These are phyloP conservation scores for Strobilomyces echinocephalus DNA, from an alignment of 768 basidiomycete genomes.

Conservation along the genomic window DNA sequence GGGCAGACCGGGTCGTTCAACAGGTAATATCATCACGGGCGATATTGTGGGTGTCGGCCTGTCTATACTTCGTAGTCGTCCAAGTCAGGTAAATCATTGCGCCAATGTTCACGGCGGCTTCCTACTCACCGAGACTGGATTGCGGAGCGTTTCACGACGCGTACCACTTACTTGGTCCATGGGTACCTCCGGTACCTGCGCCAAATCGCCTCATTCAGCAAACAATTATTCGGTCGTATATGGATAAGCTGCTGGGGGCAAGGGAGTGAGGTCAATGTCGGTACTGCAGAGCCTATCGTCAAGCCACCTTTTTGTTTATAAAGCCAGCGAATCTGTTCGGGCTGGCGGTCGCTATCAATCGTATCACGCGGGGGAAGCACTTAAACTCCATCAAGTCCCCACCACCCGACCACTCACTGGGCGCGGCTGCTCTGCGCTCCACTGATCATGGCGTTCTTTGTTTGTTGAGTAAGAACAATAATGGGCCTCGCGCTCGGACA, in stretches of 20 bases:
- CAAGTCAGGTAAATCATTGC: background rate
- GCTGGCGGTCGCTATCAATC: background rate
- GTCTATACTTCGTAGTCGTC: background rate
- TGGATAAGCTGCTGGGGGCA: background rate
- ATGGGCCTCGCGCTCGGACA: background rate
- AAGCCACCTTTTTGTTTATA: background rate
- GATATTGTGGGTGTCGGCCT: background rate
- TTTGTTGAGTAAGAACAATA: background rate
- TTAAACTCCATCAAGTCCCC: background rate
- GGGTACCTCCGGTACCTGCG: background rate
- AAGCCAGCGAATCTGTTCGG: background rate
- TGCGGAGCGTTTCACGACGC: background rate
- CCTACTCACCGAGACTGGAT: background rate
- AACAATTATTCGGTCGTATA: background rate
- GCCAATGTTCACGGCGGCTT: background rate
- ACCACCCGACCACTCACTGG: background rate
- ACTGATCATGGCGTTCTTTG: background rate
- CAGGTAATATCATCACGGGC: background rate
- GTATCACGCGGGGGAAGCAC: background rate
- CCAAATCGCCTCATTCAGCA: background rate
- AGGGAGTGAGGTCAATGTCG: too few species aligned
- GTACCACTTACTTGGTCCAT: background rate
- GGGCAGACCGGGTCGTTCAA: background rate
- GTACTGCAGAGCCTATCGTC: background rate
- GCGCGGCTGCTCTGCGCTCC: background rate